A percentile compares a stretch with the other conserved stretches of the same genome.
These are phyloP conservation scores for Claviceps pazoutovae DNA, from an alignment of 2,329 filamentous ascomycete species.

Conservation along the genomic window DNA sequence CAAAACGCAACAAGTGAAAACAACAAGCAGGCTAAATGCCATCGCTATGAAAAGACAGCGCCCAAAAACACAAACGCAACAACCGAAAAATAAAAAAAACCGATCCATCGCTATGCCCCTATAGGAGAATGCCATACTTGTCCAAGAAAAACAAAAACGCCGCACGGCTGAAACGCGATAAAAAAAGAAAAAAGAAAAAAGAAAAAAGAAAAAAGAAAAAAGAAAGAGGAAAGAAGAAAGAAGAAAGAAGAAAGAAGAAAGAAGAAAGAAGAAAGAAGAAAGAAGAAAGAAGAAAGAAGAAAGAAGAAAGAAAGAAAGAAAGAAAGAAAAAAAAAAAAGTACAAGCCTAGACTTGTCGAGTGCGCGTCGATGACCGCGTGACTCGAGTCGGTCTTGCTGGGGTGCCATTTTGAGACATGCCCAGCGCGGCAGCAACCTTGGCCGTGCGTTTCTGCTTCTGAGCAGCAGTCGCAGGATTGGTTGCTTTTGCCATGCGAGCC, in stretches of 20 bases:
- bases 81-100: not conserved
- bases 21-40: no score
- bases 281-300: not conserved
- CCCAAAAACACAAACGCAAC: no score
- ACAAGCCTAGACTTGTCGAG: conserved; percentile 2
- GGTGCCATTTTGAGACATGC: conserved; percentile 21
- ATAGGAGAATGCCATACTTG: not conserved
- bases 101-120: not conserved
- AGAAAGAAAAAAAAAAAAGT: not conserved
- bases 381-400: conserved; percentile 19
- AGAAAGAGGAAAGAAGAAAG: not conserved
- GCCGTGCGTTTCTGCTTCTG: conserved; percentile 15
- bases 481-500: conserved; percentile 18
- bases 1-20: no score
- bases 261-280: not conserved
- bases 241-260: not conserved
- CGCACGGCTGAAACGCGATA: not conserved
- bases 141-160: not conserved
- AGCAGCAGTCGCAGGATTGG: conserved; percentile 7
- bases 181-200: not conserved
- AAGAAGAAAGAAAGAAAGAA: not conserved
- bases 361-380: conserved; percentile 14
- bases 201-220: not conserved
- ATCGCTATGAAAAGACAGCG: no score
- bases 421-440: conserved; percentile 18